Base-by-base conservation (phyloP, 177 flowering plant species). In the Tripterygium wilfordii region DNA sequence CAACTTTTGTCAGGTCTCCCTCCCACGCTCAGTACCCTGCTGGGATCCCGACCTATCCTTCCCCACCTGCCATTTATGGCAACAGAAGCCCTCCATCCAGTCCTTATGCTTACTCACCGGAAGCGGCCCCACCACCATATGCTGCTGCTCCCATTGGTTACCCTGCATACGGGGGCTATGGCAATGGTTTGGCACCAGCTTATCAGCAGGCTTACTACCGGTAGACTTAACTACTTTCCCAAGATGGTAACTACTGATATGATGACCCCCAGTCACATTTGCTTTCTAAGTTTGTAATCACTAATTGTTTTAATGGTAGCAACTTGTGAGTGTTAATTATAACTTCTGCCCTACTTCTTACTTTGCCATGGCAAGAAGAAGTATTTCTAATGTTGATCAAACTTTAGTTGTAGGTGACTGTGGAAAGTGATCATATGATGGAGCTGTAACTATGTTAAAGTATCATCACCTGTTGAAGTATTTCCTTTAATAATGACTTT, bases 151-250 rank as follows among this genome's bases (percentile, higher is more conserved):
- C 83, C n/a, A 67, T 87, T 63, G 76, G 41, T 49, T 90, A 87
- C 43, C 75, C 91, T 5, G 66, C 80, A 45, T 77, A 84, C 48
- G 83, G 86, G 22, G 85, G 78, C 23, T 82, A 85, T 48, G 76
- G 72, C 48, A 78, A 64, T 49, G 83, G 78, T 42, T 45, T 83
- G 68, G 75, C 72, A 28, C 79, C 91, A 35, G 78, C 77, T 60
- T 90, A 90, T 72, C 94, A 76, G 66, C 94, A 74, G 65, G 83
- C 82, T 53, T 90, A 87, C 82, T 90, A 90, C 81, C 70, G 90
- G 76, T 80, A 66, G 68, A 67, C 59, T 51, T 72, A 71, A 77
- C 75, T 48, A 41, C 60, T 43, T 49, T 10, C 13, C 23, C 61
- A 59, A 62, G 67, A 76, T 45, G 75, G 77, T 73, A 65, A 74